These are phyloP conservation scores for Auriscalpium orientale DNA, from an alignment of 768 basidiomycete genomes.

Conservation along the genomic window DNA sequence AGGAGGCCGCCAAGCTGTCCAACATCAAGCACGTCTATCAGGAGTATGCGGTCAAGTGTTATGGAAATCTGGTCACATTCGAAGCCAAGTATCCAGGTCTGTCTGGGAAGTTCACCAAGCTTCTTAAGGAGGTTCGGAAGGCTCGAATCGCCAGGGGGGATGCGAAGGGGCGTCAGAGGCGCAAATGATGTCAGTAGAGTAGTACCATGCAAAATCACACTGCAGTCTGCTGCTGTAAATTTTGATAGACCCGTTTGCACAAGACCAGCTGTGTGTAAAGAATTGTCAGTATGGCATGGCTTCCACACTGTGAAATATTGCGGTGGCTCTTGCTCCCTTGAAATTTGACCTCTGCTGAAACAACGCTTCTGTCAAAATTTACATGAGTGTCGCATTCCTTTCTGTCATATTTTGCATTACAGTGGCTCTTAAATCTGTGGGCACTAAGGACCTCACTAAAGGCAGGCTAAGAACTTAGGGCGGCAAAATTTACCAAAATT, in stretches of 20 bases:
- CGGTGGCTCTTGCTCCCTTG: neutral
- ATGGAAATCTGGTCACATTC: neutral
- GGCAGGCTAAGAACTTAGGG: neutral
- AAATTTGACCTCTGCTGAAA: neutral
- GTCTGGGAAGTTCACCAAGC: neutral
- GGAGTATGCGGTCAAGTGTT: neutral
- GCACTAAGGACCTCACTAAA: neutral
- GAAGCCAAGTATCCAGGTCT: neutral
- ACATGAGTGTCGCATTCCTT: too few relatives aligned
- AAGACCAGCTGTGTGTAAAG: neutral
- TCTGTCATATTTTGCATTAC: too few relatives aligned
- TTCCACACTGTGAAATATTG: neutral
- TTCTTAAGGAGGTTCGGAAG: neutral
- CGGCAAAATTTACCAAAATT: neutral
- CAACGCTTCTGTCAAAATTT: too few relatives aligned
- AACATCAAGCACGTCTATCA: neutral
- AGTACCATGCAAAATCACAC: neutral
- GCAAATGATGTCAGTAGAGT: neutral
- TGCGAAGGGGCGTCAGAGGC: neutral
- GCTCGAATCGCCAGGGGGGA: neutral
- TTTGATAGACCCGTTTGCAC: neutral
- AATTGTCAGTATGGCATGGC: neutral
- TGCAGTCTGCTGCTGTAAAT: neutral
- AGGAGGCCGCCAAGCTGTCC: neutral
- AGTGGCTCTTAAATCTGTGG: neutral